These are phyloP conservation scores for Datura wrightii DNA, from an alignment of 257 asterid species.

Conservation along the genomic window DNA sequence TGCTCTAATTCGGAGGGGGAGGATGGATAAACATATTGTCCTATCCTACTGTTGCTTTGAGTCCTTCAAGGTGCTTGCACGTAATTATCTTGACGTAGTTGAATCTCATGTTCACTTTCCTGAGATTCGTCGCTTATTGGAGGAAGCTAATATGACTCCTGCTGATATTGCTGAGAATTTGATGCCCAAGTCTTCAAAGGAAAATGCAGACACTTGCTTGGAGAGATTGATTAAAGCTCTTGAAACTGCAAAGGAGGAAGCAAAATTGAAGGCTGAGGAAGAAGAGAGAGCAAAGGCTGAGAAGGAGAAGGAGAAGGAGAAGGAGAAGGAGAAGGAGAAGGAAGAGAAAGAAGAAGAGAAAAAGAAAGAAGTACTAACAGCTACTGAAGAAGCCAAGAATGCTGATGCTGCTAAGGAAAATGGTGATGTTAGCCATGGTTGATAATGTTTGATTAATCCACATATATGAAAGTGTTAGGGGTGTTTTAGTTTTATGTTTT, in stretches of 20 bases:
- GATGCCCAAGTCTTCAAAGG: constrained; percentile 27
- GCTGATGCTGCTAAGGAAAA: not conserved
- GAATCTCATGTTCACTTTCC: not conserved
- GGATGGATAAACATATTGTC: constrained; percentile 21
- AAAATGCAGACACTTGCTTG: constrained; percentile 8
- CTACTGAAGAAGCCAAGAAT: not conserved
- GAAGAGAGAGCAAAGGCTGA: not conserved
- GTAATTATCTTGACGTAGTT: not conserved
- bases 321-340: not conserved
- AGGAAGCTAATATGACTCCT: constrained; percentile 18
- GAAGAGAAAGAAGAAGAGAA: not conserved
- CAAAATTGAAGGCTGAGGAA: not conserved
- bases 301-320: not conserved
- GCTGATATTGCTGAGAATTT: constrained; percentile 30
- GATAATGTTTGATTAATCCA: not conserved
- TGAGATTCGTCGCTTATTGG: not conserved
- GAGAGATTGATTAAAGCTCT: constrained; percentile 28
- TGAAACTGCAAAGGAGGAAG: constrained; percentile 23
- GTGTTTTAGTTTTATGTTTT: constrained; percentile 8
- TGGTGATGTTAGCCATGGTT: not conserved
- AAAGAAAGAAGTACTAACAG: not conserved
- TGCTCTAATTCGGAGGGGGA: constrained; percentile 24
- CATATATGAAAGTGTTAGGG: not conserved
- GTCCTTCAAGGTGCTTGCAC: constrained; percentile 4
- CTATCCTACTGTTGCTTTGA: constrained; percentile 20